Base-by-base conservation (phyloP, 208 protist genomes). In the Leishmania lainsoni region DNA sequence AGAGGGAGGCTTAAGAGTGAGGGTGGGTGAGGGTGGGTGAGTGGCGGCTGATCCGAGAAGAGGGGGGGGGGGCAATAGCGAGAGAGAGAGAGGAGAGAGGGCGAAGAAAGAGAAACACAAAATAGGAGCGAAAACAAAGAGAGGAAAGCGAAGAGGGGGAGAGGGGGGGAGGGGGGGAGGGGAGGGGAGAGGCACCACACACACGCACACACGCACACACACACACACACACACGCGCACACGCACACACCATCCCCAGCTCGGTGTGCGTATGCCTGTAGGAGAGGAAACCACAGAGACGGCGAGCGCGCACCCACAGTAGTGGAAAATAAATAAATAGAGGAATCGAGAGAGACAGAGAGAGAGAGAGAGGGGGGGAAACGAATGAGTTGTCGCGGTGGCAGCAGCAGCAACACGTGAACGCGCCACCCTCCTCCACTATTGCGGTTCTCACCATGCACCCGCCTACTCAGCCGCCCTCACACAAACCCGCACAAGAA, bases 261-360 rank as follows among this genome's bases (percentile, higher is more conserved):
- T 39, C 35, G 35, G 66, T 2, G 66, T 9, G 39, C 8, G 16
- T 22, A 20, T 26, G 14, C 39, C 14, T 39, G 14, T 39, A 71
- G 5, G 65, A 49, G 65, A 17, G 5, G 20, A n/a, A 8, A 3
- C 59, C 66, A 17, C 66, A 26, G 32, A 49, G 20, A 71, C 2
- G 39, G 35, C 5, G 17, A 71, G n/a, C 16, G 59, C 10, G 10
- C 66, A 10, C 39, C 17, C 17, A 73, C 39, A 61, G 29, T n/a
- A 52, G 22, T 48, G 58, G n/a, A 77, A 32, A 35, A 83, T n/a
- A n/a, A n/a, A n/a, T n/a, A n/a, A 56, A n/a, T 16, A 75, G 48
- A 48, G 49, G 26, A 3, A 29, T 17, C 17, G 54, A 16, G 42
- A 35, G 12, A n/a, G 1, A 48, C 26, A 61, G 74, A 74, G 22